Evolutionary conservation across 768 basidiomycete genomes (phyloP), one percentile per base, ranked within the genome.

Genomic region (Gelatoporia subvermispora): DNA sequence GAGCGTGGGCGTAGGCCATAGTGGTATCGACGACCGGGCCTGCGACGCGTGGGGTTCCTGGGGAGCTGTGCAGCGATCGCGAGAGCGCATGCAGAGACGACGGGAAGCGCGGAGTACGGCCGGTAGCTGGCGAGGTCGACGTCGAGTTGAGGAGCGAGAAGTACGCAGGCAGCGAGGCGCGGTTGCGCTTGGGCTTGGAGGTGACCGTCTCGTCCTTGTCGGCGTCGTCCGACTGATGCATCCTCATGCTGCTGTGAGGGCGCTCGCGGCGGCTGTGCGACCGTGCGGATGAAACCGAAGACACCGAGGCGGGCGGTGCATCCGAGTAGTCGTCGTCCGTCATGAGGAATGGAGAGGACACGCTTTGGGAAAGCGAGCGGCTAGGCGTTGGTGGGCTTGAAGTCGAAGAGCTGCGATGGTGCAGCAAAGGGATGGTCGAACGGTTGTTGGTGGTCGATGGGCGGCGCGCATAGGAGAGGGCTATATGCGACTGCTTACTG

Each of bases 91-190:
- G 52, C 4, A 60, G 47, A 25, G 53, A 54, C 8, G 53, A 56
- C 20, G 50, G 52, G 34, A 37, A 49, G 43, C 55, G 54, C 22
- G 50, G 54, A 3, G 57, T 55, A 41, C 49, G 55, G 41, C 10
- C 22, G 34, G 38, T 44, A 25, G 41, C 35, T 8, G 50, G 40
- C n/a, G 45, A 40, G 2, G 56, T 43, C 2, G 56, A 48, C 7
- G 58, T 48, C 42, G 72, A 73, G 54, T 66, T 68, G 55, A 89
- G 74, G 49, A 87, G 72, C 41, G 84, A 86, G 63, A 89, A 89
- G 65, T 81, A 86, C 17, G 84, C 78, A 18, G 86, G 86, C 23
- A 89, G 76, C 62, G 81, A 84, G 39, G 81, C 80, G 62, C 86
- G 84, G 64, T 81, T 85, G 58, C 79, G 81, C 57, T 66, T 72